These are phyloP conservation scores for Calamus simplicifolius DNA, from an alignment of 176 grass and related monocot genomes.

Conservation along the genomic window DNA sequence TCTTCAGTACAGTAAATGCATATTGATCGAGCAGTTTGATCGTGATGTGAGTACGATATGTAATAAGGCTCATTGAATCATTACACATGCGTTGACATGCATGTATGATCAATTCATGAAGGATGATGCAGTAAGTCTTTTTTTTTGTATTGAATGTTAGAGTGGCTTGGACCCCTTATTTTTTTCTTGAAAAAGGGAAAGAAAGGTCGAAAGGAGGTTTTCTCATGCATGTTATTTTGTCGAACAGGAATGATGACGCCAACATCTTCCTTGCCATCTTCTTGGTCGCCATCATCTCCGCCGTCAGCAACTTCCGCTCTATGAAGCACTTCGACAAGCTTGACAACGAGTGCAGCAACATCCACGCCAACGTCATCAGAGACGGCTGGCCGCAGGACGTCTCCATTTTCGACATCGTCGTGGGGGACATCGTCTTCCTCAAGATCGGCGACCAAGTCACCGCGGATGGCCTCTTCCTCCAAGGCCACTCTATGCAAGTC, in stretches of 20 bases:
- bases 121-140: no score
- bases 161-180: no score
- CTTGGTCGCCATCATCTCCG: conserved; percentile 5
- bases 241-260: conserved; percentile 4
- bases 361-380: conserved; percentile 4
- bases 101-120: no score
- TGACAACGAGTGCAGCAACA: background rate
- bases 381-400: background rate
- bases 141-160: no score
- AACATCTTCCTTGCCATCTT: conserved; percentile 13
- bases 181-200: no score
- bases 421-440: background rate
- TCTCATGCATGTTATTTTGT: no score
- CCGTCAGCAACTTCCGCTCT: conserved; percentile 15
- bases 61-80: no score
- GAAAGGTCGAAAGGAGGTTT: no score
- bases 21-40: no score
- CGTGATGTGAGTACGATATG: no score
- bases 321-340: conserved; percentile 9
- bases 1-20: no score
- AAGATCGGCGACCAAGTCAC: conserved; percentile 19
- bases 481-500: conserved; percentile 24
- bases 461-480: conserved; percentile 7
- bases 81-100: no score
- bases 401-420: conserved; percentile 12